A percentile compares a stretch with the other conserved stretches of the same genome.
Evolutionary conservation across 768 basidiomycete genomes (phyloP).

Genomic region (Amyloporia xantha): DNA sequence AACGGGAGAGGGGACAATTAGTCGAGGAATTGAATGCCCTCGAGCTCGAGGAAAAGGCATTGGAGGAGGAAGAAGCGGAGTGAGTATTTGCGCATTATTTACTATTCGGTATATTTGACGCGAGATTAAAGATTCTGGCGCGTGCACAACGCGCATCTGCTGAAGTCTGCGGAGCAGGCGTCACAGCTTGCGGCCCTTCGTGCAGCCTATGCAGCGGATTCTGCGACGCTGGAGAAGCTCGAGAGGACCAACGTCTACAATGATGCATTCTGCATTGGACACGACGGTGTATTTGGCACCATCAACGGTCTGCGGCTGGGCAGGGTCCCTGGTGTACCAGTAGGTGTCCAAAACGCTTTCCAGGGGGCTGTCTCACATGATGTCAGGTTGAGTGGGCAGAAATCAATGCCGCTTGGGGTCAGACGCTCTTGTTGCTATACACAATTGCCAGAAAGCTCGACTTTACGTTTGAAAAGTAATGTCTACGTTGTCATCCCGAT

Average conservation of each 20-base stretch:
- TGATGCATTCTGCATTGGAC: slow-evolving; percentile 92
- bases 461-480: slow-evolving; percentile 80
- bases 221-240: slow-evolving; percentile 72
- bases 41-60: slow-evolving; percentile 67
- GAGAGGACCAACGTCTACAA: slow-evolving; percentile 93
- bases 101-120: slow-evolving; percentile 1
- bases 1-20: slow-evolving; percentile 70
- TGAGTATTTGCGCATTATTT: slow-evolving; percentile 31
- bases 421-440: slow-evolving; percentile 85
- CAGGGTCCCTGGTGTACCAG: slow-evolving; percentile 75
- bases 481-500: neutral
- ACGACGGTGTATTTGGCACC: slow-evolving; percentile 94
- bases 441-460: slow-evolving; percentile 90
- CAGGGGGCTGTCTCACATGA: neutral
- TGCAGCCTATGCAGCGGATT: slow-evolving; percentile 73
- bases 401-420: slow-evolving; percentile 98
- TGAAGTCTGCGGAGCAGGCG: slow-evolving; percentile 57
- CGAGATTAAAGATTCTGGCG: slow-evolving; percentile 65
- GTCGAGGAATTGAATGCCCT: slow-evolving; percentile 64
- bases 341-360: slow-evolving; percentile 7
- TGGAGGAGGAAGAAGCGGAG: slow-evolving; percentile 84
- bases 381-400: slow-evolving; percentile 93
- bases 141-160: slow-evolving; percentile 64
- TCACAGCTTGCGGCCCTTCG: slow-evolving; percentile 66
- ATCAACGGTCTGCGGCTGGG: slow-evolving; percentile 94